Evolutionary conservation across 75 land plant species (phyloP).

Genomic region (Cryptomeria japonica): DNA sequence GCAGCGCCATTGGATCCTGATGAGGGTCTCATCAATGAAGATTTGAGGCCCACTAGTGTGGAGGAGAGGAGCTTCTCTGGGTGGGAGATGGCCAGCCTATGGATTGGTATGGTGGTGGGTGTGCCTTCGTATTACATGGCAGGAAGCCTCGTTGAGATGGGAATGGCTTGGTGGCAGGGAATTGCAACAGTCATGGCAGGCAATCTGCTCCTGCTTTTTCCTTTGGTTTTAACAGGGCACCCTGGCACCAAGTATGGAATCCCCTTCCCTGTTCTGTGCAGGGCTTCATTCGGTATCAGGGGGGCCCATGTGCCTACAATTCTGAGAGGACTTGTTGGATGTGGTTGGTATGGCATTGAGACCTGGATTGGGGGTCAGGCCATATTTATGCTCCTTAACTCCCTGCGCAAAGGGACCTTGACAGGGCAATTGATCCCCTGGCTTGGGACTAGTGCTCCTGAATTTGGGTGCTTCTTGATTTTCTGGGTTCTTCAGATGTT

Average conservation of each 20-base stretch:
- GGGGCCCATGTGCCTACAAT: conserved; percentile 92
- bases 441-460: conserved; percentile 64
- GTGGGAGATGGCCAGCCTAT: conserved; percentile 75
- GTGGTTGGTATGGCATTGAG: conserved; percentile 99
- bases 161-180: conserved; percentile 99
- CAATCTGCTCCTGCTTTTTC: conserved; percentile 60
- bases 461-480: conserved; percentile 68
- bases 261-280: conserved; percentile 78
- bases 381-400: conserved; percentile 61
- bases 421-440: conserved; percentile 27
- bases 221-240: conserved; percentile 65
- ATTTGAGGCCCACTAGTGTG: conserved; percentile 61
- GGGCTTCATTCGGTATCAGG: conserved; percentile 79
- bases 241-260: conserved; percentile 85
- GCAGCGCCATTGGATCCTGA: conserved; percentile 9
- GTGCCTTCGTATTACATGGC: conserved; percentile 94
- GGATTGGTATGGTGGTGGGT: conserved; percentile 94
- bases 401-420: conserved; percentile 13
- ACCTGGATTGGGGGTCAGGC: conserved; percentile 97
- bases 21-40: conserved; percentile 35
- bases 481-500: conserved; percentile 77
- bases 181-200: conserved; percentile 79
- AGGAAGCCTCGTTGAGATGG: conserved; percentile 88
- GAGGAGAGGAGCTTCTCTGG: conserved; percentile 43
- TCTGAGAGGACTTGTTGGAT: conserved; percentile 80